Evolutionary conservation across 1,284 basidiomycete genomes (phyloP).

Genomic region (Boletellus sp.): DNA sequence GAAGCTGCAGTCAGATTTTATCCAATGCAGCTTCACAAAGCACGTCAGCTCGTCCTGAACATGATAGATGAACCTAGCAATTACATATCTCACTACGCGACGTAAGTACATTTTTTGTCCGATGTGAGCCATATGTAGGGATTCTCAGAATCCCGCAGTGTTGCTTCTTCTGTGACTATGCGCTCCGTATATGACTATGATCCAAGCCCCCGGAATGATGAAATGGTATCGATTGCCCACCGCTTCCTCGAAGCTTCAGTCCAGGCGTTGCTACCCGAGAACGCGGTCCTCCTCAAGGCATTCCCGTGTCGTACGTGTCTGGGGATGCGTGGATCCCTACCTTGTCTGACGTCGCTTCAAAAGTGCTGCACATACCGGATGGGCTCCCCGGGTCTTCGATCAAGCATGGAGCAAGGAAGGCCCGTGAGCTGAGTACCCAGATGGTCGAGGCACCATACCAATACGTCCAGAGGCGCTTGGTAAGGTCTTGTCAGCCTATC

Average conservation of each 20-base stretch:
- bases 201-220: conserved; percentile 18
- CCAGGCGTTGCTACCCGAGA: conserved; percentile 8
- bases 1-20: conserved; percentile 2
- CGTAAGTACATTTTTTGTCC: conserved; percentile 4
- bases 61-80: conserved; percentile 11
- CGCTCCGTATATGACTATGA: conserved; percentile 24
- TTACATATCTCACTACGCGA: conserved; percentile 12
- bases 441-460: conserved; percentile 21
- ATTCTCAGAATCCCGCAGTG: conserved; percentile 6
- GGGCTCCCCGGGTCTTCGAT: conserved; percentile 25
- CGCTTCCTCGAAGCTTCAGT: conserved; percentile 14
- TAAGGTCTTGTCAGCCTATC: background rate
- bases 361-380: conserved; percentile 21
- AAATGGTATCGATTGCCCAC: conserved; percentile 19
- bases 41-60: conserved; percentile 13
- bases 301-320: conserved; percentile 24
- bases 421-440: conserved; percentile 11
- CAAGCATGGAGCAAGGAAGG: conserved; percentile 13
- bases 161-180: conserved; percentile 15
- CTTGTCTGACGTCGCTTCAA: background rate
- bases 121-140: background rate
- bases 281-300: conserved; percentile 15
- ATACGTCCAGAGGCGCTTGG: conserved; percentile 15
- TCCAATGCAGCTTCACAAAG: conserved; percentile 16
- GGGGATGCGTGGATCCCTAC: too few species aligned